Evolutionary conservation across 129 eudicot species (phyloP).

Genomic region (Apium graveolens): DNA sequence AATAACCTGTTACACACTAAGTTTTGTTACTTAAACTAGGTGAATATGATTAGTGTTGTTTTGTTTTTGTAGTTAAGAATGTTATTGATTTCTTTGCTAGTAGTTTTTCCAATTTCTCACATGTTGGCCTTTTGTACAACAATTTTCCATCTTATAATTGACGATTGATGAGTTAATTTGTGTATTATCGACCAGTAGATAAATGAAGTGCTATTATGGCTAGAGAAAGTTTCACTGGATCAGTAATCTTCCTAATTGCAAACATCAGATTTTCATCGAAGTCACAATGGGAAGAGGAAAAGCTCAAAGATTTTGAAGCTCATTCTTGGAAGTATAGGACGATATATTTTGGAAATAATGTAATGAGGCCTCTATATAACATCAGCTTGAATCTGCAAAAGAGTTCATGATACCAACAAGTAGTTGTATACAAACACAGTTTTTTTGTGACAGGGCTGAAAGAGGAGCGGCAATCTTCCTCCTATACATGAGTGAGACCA

Average conservation of each 20-base stretch:
- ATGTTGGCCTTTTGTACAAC: neutral
- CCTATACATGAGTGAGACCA: neutral
- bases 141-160: conserved; percentile 1
- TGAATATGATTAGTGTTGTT: neutral
- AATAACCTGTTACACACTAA: neutral
- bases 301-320: neutral
- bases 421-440: neutral
- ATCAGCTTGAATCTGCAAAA: neutral
- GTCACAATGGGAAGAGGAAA: neutral
- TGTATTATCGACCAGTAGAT: conserved; percentile 39
- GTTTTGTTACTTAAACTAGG: neutral
- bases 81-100: neutral
- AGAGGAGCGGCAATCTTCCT: neutral
- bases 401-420: neutral
- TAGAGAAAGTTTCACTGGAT: conserved; percentile 59
- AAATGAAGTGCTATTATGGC: conserved; percentile 92
- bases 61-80: neutral
- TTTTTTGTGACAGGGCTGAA: neutral
- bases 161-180: neutral
- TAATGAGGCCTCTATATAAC: neutral
- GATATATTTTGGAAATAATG: conserved; percentile 2
- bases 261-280: neutral
- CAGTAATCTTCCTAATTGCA: conserved; percentile 3
- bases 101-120: neutral
- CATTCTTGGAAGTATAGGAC: neutral